These are phyloP conservation scores for Blastocystis sp. DNA, from an alignment of 352 stramenopile species.

Conservation along the genomic window DNA sequence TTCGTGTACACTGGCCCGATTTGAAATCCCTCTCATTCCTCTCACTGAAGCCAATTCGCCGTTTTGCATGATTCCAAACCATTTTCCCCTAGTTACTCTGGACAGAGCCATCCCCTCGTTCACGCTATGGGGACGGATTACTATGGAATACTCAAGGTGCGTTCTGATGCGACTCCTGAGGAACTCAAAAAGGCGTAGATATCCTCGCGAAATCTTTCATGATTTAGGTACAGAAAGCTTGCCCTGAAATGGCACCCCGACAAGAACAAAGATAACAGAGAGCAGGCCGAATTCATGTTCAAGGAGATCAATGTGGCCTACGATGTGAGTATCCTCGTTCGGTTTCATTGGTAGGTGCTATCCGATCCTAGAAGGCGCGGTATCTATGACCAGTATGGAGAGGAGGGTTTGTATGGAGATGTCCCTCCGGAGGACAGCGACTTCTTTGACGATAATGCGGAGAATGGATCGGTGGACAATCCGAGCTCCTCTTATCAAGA, in stretches of 20 bases:
- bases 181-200: slow-evolving; percentile 87
- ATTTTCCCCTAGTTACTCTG: too few relatives aligned
- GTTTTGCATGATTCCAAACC: slow-evolving; percentile 11
- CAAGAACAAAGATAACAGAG: slow-evolving; percentile 85
- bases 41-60: slow-evolving; percentile 55
- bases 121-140: slow-evolving; percentile 77
- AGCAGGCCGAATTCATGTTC: slow-evolving; percentile 86
- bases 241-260: slow-evolving; percentile 92
- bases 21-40: too few relatives aligned
- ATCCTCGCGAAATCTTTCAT: not conserved
- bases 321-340: slow-evolving; percentile 79
- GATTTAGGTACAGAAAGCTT: slow-evolving; percentile 87
- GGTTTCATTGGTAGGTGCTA: slow-evolving; percentile 76
- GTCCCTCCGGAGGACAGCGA: slow-evolving; percentile 77
- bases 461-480: slow-evolving; percentile 1
- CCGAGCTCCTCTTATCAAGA: not conserved
- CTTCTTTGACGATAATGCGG: slow-evolving; percentile 11
- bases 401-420: slow-evolving; percentile 89
- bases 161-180: slow-evolving; percentile 79
- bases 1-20: too few relatives aligned
- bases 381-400: slow-evolving; percentile 91
- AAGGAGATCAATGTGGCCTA: slow-evolving; percentile 90
- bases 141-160: slow-evolving; percentile 84
- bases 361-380: slow-evolving; percentile 86
- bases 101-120: not conserved